phyloP scores from a whole-genome alignment of 306 rosid genomes.

The Vicia sativa region DNA sequence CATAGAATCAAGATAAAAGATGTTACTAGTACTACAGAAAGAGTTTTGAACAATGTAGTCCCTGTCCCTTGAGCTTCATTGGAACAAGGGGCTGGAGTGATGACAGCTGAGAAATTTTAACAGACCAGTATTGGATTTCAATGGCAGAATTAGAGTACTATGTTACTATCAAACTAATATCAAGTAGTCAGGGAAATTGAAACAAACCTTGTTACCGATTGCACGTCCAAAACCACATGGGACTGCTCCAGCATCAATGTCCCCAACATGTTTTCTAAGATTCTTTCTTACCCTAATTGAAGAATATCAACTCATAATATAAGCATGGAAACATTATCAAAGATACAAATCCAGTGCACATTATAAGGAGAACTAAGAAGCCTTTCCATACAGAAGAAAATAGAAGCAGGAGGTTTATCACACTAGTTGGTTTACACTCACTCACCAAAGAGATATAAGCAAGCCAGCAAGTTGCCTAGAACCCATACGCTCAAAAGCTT shows the following conservation, averaged over 20 bases:
- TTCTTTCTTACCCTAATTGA: conserved; percentile 84
- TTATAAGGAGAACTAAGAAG: background rate
- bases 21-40: background rate
- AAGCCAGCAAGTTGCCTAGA: conserved; percentile 99
- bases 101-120: conserved; percentile 17
- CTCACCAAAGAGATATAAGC: conserved; percentile 98
- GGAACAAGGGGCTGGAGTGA: conserved; percentile 27
- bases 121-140: conserved; percentile 25
- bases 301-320: conserved; percentile 45
- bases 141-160: conserved; percentile 14
- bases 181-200: conserved; percentile 30
- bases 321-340: conserved; percentile 31
- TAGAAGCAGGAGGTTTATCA: conserved; percentile 22
- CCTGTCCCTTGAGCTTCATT: conserved; percentile 23
- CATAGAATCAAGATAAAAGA: background rate
- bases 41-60: conserved; percentile 15
- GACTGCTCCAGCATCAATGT: conserved; percentile 92
- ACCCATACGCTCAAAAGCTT: conserved; percentile 95
- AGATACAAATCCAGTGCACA: conserved; percentile 30
- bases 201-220: conserved; percentile 94
- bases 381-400: conserved; percentile 24
- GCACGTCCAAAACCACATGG: conserved; percentile 99
- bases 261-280: conserved; percentile 93
- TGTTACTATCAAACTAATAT: conserved; percentile 18
- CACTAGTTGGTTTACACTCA: conserved; percentile 30